phyloP scores from a whole-genome alignment of 2,329 filamentous ascomycete species.

The Neospermospora avenae region DNA sequence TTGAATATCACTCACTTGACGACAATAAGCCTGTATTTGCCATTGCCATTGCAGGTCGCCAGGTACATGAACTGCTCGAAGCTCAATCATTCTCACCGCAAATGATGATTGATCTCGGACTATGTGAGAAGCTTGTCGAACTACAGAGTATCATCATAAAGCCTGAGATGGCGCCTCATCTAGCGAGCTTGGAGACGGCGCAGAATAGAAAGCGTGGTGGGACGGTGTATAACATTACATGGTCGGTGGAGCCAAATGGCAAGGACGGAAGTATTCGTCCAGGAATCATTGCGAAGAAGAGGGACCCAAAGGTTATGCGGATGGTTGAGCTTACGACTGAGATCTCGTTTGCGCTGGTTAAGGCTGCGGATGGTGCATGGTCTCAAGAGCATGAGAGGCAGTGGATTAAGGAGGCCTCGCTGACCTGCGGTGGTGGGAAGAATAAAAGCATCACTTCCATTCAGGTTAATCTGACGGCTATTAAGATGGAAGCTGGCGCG shows the following conservation, averaged over 20 bases:
- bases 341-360: neutral
- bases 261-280: neutral
- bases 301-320: neutral
- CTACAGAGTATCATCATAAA: neutral
- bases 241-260: neutral
- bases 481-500: neutral
- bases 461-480: neutral
- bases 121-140: neutral
- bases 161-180: neutral
- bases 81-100: neutral
- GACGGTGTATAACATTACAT: neutral
- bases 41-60: neutral
- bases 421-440: neutral
- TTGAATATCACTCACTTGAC: slow-evolving; percentile 1
- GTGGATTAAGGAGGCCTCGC: neutral
- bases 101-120: neutral
- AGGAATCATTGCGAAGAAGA: neutral
- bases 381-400: neutral
- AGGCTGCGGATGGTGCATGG: neutral
- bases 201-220: neutral
- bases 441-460: neutral
- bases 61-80: neutral
- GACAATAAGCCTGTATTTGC: neutral
- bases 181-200: neutral
- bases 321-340: neutral